These are phyloP conservation scores for Pelargonium myrrhifolium DNA, from an alignment of 441 rosid species.

Conservation along the genomic window DNA sequence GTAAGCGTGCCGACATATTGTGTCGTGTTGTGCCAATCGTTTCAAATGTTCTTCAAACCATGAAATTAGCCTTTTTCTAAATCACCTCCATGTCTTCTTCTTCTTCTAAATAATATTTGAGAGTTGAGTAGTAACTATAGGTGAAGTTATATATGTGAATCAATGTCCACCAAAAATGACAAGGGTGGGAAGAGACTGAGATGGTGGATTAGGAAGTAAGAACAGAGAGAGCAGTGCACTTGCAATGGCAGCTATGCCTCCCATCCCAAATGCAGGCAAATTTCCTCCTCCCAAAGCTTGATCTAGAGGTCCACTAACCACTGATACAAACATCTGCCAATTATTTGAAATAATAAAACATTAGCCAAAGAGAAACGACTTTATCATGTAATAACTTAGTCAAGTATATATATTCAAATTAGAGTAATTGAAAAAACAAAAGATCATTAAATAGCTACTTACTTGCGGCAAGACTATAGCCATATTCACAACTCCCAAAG, in stretches of 20 bases:
- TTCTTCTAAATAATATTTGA: too few species aligned
- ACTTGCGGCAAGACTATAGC: constrained; percentile 86
- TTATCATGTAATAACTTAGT: too few species aligned
- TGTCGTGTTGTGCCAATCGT: too few species aligned
- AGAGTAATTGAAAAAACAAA: too few species aligned
- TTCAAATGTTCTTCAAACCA: too few species aligned
- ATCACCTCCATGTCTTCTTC: too few species aligned
- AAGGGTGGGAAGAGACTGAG: neutral
- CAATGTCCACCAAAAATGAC: neutral
- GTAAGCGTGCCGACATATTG: too few species aligned
- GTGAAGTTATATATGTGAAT: neutral
- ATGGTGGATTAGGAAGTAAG: constrained; percentile 62
- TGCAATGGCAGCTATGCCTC: constrained; percentile 49
- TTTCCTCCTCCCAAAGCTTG: constrained; percentile 55
- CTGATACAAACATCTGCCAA: constrained; percentile 49
- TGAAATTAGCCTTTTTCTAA: too few species aligned
- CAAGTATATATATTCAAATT: too few species aligned
- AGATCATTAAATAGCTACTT: neutral
- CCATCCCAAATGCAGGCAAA: constrained; percentile 56
- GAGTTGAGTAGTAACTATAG: too few species aligned
- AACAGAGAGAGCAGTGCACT: constrained; percentile 59
- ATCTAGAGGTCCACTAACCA: constrained; percentile 43
- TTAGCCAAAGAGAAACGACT: too few species aligned
- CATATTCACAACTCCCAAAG: constrained; percentile 74
- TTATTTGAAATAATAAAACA: neutral